A percentile compares a stretch with the other conserved stretches of the same genome.
phyloP scores from a whole-genome alignment of 1,284 basidiomycete species.

The Cryptococcus amylolentus region DNA sequence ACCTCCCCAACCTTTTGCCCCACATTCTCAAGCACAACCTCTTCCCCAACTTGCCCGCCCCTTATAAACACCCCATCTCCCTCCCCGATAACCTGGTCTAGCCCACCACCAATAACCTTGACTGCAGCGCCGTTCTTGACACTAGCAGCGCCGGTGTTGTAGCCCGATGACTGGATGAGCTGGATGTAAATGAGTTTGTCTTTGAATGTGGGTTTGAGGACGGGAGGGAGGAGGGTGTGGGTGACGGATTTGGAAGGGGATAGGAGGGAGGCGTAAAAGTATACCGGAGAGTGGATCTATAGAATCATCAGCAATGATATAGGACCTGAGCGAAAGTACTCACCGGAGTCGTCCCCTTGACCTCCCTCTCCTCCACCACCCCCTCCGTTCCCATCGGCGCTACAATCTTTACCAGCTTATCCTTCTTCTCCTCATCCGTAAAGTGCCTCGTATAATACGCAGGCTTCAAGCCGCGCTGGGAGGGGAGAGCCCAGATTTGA shows the following conservation, averaged over 20 bases:
- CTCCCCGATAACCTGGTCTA: slow-evolving; percentile 55
- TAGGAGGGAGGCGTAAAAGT: slow-evolving; percentile 61
- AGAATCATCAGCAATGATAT: not conserved
- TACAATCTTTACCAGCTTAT: slow-evolving; percentile 65
- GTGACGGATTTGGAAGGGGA: slow-evolving; percentile 56
- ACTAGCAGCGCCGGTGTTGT: slow-evolving; percentile 56
- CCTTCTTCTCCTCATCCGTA: slow-evolving; percentile 71
- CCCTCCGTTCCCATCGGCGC: slow-evolving; percentile 61
- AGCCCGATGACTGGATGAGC: slow-evolving; percentile 67
- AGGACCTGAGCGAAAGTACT: slow-evolving; percentile 42
- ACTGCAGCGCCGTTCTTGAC: slow-evolving; percentile 23
- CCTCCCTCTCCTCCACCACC: slow-evolving; percentile 63
- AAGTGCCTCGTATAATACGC: slow-evolving; percentile 82
- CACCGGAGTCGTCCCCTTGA: slow-evolving; percentile 65
- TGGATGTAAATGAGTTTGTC: slow-evolving; percentile 51
- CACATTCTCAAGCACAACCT: slow-evolving; percentile 57
- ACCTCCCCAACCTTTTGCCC: slow-evolving; percentile 63
- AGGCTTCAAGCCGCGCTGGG: slow-evolving; percentile 58
- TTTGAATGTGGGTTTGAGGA: not conserved
- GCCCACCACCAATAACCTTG: slow-evolving; percentile 47
- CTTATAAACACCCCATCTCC: slow-evolving; percentile 70
- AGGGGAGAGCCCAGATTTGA: slow-evolving; percentile 74
- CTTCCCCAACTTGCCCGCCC: slow-evolving; percentile 54
- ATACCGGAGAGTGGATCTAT: slow-evolving; percentile 49
- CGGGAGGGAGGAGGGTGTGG: slow-evolving; percentile 56